Evolutionary conservation across 352 stramenopile species (phyloP), one percentile per base, ranked within the genome.

Genomic region (Aphanomyces euteiches): DNA sequence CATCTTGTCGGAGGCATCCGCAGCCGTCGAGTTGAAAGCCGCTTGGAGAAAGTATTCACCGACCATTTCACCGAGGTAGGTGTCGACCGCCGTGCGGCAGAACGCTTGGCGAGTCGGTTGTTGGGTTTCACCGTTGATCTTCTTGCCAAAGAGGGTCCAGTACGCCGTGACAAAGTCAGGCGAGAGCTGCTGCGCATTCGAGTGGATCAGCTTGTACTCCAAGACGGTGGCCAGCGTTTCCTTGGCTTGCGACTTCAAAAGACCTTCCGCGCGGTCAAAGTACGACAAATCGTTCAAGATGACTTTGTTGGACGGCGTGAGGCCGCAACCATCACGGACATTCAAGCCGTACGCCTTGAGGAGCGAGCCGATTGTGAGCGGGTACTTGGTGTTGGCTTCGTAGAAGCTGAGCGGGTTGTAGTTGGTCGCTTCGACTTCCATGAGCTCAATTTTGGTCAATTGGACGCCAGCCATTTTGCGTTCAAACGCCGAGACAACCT

Each of bases 81-180:
- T 73, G 76, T 97, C 96, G 39, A 79, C 83, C 2, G 87, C 74
- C 10, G 38, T 34, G 66, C 98, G 81, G 69, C 89, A 95, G n/a
- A 92, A 77, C 67, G 97, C 97, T 89, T 90, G 96, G 12, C 92
- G 82, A 38, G 85, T 86, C 21, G 91, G 84, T 50, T 90, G 90
- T 63, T 89, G 78, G 61, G 94, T 79, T 56, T 96, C 93, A 0
- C 93, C 94, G 2, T 78, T 72, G 1, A 98, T 71, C 1, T 73
- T 85, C 38, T 84, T 74, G 70, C 85, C 85, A 76, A 98, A 98
- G 57, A 96, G 85, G 19, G 89, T 79, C 68, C 98, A 98, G 8
- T 85, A 79, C 0, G 87, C 88, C 17, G 88, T 73, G 5, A 97
- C 80, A 54, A 98, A 97, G 6, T 80, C 73, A 47, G 92, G 28